Percentiles rank a stretch among this genome's conserved stretches.
Conservation (phyloP, 768 basidiomycete genomes). For the Pleurotus platypus region DNA sequence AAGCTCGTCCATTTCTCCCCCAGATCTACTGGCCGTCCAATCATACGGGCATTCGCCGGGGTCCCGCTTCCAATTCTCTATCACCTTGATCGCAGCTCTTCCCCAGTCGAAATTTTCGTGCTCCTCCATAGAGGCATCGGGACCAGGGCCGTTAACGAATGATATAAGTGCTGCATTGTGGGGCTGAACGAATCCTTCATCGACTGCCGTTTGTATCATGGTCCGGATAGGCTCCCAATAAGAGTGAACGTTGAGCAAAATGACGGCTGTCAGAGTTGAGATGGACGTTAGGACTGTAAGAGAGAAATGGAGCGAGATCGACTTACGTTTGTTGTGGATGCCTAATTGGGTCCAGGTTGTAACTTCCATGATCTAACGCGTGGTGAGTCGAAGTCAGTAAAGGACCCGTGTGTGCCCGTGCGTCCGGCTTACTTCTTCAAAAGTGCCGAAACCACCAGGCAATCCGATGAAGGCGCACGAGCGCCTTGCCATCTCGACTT, state of each 20-base stretch:
- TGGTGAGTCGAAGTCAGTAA: no score
- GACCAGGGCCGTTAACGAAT: constrained; percentile 73
- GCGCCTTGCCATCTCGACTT: constrained; percentile 85
- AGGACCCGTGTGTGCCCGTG: background rate
- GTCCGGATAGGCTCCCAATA: constrained; percentile 83
- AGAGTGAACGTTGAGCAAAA: constrained; percentile 80
- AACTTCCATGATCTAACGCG: constrained; percentile 75
- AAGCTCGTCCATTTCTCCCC: constrained; percentile 13
- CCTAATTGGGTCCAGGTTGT: constrained; percentile 93
- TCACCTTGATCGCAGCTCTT: constrained; percentile 54
- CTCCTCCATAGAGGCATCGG: constrained; percentile 29
- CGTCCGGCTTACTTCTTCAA: constrained; percentile 71
- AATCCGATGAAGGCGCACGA: constrained; percentile 81
- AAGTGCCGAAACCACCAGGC: constrained; percentile 93
- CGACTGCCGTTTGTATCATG: constrained; percentile 64
- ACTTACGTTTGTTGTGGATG: constrained; percentile 76
- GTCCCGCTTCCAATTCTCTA: constrained; percentile 55
- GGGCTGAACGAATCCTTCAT: constrained; percentile 71
- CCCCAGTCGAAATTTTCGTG: constrained; percentile 81
- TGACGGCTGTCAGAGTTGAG: constrained; percentile 50
- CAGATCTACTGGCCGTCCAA: constrained; percentile 44
- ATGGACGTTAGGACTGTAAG: background rate
- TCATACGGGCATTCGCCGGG: constrained; percentile 33
- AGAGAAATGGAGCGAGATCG: background rate
- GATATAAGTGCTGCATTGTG: constrained; percentile 58